Percentiles rank a stretch among this genome's conserved stretches.
Evolutionary conservation across 2,329 filamentous ascomycete genomes (phyloP).

Genomic region (Microdochium nivale): DNA sequence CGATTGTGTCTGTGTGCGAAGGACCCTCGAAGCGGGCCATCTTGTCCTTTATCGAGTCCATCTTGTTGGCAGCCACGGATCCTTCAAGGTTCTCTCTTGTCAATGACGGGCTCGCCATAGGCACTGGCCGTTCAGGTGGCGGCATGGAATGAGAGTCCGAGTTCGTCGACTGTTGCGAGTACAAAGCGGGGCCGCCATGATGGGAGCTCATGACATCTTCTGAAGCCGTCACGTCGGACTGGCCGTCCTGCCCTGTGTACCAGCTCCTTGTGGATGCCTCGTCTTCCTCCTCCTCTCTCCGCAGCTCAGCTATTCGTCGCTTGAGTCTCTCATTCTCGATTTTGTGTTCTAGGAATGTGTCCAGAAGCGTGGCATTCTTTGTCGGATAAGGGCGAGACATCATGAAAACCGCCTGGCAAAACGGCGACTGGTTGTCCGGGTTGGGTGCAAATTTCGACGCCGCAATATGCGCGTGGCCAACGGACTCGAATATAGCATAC

Average conservation of each 20-base stretch:
- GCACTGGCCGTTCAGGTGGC: constrained; percentile 53
- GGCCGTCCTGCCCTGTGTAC: constrained; percentile 47
- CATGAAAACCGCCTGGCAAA: constrained; percentile 87
- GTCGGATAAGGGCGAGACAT: constrained; percentile 87
- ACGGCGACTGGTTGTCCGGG: constrained; percentile 54
- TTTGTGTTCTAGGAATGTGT: constrained; percentile 94
- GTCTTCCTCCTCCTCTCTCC: constrained; percentile 78
- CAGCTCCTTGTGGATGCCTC: constrained; percentile 57
- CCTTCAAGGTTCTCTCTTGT: constrained; percentile 77
- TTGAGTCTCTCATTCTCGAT: constrained; percentile 87
- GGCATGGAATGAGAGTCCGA: constrained; percentile 44
- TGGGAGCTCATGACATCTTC: constrained; percentile 32
- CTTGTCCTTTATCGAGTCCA: constrained; percentile 75
- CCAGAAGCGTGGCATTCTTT: constrained; percentile 74
- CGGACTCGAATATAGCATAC: constrained; percentile 80
- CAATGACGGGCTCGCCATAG: constrained; percentile 54
- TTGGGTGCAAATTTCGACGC: constrained; percentile 56
- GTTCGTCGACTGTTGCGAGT: constrained; percentile 24
- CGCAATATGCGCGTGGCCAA: constrained; percentile 83
- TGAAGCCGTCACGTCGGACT: constrained; percentile 43
- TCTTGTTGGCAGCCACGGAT: constrained; percentile 52
- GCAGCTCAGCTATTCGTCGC: constrained; percentile 76
- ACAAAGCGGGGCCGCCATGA: constrained; percentile 17
- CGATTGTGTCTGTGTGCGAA: constrained; percentile 77
- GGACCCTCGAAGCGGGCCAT: constrained; percentile 74